Percentiles rank a stretch among this genome's conserved stretches.
These are phyloP conservation scores for Pythium diclinum DNA, from an alignment of 352 stramenopile species.

Conservation along the genomic window DNA sequence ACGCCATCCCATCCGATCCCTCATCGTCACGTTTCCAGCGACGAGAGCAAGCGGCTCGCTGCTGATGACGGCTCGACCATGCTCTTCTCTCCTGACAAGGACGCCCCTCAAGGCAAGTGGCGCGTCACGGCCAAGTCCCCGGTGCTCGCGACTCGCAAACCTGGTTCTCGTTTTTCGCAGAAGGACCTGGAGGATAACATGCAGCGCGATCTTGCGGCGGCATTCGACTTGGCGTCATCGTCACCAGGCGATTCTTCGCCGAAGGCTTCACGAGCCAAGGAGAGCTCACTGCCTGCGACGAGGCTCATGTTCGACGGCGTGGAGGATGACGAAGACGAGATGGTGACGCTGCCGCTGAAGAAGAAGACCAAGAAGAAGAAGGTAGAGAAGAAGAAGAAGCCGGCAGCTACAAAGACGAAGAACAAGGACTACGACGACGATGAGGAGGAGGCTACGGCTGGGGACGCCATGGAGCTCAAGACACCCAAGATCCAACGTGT, in stretches of 20 bases:
- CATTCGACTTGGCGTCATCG: slow-evolving; percentile 37
- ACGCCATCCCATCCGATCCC: slow-evolving; percentile 38
- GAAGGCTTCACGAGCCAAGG: background rate
- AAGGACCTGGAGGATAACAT: slow-evolving; percentile 60
- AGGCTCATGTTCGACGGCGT: slow-evolving; percentile 18
- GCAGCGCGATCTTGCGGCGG: slow-evolving; percentile 52
- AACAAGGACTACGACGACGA: slow-evolving; percentile 34
- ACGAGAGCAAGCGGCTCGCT: slow-evolving; percentile 29
- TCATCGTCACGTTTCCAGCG: slow-evolving; percentile 35
- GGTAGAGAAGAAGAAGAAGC: slow-evolving; percentile 18
- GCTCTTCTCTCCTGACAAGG: slow-evolving; percentile 54
- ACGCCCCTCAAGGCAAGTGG: slow-evolving; percentile 36
- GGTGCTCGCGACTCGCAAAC: slow-evolving; percentile 33
- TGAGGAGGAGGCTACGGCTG: slow-evolving; percentile 15
- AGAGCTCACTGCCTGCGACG: slow-evolving; percentile 13
- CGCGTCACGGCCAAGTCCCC: slow-evolving; percentile 61
- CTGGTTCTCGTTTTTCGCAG: slow-evolving; percentile 13
- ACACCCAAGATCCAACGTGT: slow-evolving; percentile 19
- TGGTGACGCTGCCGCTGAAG: slow-evolving; percentile 47
- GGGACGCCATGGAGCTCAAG: slow-evolving; percentile 22
- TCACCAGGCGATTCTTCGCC: background rate
- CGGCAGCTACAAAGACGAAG: slow-evolving; percentile 20
- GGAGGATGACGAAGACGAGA: slow-evolving; percentile 26
- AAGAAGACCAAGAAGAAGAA: slow-evolving; percentile 33
- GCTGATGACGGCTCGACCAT: slow-evolving; percentile 28